Conservation (phyloP, 208 protist species). For the Giardia duodenalis region DNA sequence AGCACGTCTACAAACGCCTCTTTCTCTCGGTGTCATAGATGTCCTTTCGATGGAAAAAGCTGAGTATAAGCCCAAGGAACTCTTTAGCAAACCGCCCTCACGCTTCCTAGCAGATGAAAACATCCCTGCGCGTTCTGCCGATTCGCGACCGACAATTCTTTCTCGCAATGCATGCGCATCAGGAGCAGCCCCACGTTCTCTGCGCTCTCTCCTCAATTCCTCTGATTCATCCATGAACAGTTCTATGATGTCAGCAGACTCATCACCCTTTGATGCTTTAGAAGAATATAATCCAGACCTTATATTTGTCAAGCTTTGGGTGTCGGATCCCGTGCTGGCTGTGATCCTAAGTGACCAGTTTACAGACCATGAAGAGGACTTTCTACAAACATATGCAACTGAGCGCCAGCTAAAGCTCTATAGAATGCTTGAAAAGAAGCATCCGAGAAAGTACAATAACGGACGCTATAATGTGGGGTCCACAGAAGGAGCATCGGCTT, state of each 20-base stretch:
- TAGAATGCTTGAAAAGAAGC: not conserved
- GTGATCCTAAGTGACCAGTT: not conserved
- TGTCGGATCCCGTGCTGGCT: not conserved
- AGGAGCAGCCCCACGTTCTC: not conserved
- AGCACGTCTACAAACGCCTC: not conserved
- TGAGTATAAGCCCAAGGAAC: not conserved
- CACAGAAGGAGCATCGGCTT: not conserved
- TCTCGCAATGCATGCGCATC: too few species aligned
- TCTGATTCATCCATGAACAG: not conserved
- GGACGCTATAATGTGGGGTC: not conserved
- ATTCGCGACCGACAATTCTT: not conserved
- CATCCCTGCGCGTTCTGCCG: not conserved
- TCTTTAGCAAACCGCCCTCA: not conserved
- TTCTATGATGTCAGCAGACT: not conserved
- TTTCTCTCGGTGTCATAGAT: not conserved
- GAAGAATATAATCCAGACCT: not conserved
- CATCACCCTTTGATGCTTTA: not conserved
- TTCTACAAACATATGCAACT: not conserved
- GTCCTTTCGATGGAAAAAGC: not conserved
- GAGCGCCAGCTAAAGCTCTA: not conserved
- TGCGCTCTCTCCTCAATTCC: not conserved
- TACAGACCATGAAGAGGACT: not conserved
- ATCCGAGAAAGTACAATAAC: not conserved
- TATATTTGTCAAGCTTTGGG: not conserved
- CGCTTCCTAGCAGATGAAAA: not conserved